A percentile compares a stretch with the other conserved stretches of the same genome.
phyloP scores from a whole-genome alignment of 768 basidiomycete species.

The Hysterangium stoloniferum region DNA sequence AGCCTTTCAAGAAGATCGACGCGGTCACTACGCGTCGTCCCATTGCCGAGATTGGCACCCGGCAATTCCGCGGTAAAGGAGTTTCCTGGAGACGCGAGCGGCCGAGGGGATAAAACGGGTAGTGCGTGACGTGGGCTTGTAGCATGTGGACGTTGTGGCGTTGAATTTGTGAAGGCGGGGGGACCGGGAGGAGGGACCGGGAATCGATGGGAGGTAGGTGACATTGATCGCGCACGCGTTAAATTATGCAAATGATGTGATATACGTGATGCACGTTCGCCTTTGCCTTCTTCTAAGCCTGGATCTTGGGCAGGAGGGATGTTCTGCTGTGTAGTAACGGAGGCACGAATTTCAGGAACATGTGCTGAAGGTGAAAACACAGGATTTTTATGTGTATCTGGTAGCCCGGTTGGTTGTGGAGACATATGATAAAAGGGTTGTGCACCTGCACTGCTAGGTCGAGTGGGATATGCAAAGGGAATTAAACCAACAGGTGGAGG shows the following conservation, averaged over 20 bases:
- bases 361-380: neutral
- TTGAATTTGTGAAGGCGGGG: slow-evolving; percentile 13
- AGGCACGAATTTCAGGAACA: neutral
- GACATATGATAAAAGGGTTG: no score
- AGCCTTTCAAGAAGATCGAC: slow-evolving; percentile 68
- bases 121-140: slow-evolving; percentile 14
- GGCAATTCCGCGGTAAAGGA: slow-evolving; percentile 39
- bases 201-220: slow-evolving; percentile 51
- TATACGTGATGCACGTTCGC: slow-evolving; percentile 49
- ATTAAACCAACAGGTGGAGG: slow-evolving; percentile 21
- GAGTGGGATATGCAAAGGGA: slow-evolving; percentile 25
- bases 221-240: slow-evolving; percentile 53
- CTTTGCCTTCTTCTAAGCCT: slow-evolving; percentile 52
- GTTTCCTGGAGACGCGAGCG: slow-evolving; percentile 58
- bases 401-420: slow-evolving; percentile 14
- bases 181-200: slow-evolving; percentile 21
- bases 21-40: slow-evolving; percentile 40
- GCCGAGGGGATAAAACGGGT: slow-evolving; percentile 56
- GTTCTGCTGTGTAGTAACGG: neutral
- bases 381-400: neutral
- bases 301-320: slow-evolving; percentile 14
- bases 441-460: slow-evolving; percentile 47
- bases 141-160: slow-evolving; percentile 4
- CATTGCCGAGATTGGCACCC: slow-evolving; percentile 6
- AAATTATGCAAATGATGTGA: slow-evolving; percentile 50